Conservation (phyloP, 2,329 filamentous ascomycete species). For the Pseudonectria foliicola region DNA sequence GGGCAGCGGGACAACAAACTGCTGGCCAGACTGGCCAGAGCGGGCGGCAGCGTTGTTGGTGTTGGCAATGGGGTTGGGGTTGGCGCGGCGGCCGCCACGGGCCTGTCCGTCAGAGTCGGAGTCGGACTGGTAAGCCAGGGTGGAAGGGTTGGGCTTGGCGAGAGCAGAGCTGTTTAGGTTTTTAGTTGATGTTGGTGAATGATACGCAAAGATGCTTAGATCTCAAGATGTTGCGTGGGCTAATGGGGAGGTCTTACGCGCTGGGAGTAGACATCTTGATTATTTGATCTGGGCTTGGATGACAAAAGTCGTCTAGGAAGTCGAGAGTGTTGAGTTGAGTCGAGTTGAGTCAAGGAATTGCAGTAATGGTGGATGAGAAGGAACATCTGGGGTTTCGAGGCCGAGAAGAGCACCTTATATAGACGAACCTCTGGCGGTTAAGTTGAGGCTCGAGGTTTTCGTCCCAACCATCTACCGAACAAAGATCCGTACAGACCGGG, state of each 20-base stretch:
- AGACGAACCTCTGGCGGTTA: slow-evolving; percentile 7
- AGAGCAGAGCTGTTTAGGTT: slow-evolving; percentile 12
- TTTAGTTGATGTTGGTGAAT: no score
- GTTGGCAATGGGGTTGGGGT: slow-evolving; percentile 27
- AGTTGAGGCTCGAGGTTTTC: no score
- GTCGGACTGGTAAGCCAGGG: slow-evolving; percentile 21
- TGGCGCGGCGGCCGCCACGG: slow-evolving; percentile 21
- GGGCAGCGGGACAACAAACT: neutral
- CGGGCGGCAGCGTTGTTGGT: slow-evolving; percentile 27
- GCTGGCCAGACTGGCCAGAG: neutral
- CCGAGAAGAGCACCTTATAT: slow-evolving; percentile 17
- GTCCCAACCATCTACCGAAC: no score
- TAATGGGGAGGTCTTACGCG: slow-evolving; percentile 13
- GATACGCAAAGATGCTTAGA: no score
- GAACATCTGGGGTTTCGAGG: slow-evolving; percentile 7
- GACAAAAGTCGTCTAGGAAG: slow-evolving; percentile 9
- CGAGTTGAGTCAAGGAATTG: slow-evolving; percentile 14
- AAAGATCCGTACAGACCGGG: no score
- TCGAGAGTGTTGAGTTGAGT: slow-evolving; percentile 8
- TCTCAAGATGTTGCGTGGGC: no score
- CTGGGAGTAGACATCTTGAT: slow-evolving; percentile 22
- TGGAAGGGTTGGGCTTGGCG: slow-evolving; percentile 19
- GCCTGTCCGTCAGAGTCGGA: slow-evolving; percentile 25
- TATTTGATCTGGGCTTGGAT: slow-evolving; percentile 9
- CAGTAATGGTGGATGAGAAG: slow-evolving; percentile 18